phyloP scores from a whole-genome alignment of 1,284 basidiomycete species.

The Sporisorium scitamineum region DNA sequence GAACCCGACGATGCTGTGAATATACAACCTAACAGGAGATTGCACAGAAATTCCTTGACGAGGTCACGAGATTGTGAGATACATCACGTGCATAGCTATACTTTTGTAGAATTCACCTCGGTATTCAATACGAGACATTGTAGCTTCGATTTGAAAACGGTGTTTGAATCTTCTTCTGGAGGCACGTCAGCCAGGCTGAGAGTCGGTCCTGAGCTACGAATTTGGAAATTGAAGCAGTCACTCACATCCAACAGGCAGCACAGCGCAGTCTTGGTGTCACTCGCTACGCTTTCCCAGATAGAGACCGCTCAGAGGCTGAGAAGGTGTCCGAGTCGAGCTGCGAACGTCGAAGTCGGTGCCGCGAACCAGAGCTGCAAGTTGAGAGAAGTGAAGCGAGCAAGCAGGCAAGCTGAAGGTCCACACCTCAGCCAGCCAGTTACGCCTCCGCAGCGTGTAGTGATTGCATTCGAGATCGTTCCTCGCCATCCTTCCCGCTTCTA shows the following conservation, averaged over 20 bases:
- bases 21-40: neutral
- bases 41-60: neutral
- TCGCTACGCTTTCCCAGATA: too few relatives aligned
- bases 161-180: neutral
- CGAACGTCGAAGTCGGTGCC: neutral
- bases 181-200: neutral
- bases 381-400: neutral
- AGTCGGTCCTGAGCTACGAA: neutral
- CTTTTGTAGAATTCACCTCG: neutral
- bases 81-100: conserved; percentile 22
- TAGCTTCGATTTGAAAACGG: neutral
- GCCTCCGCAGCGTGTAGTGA: conserved; percentile 20
- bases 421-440: neutral
- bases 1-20: neutral
- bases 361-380: neutral
- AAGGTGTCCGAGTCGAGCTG: neutral
- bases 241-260: conserved; percentile 4
- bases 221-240: neutral
- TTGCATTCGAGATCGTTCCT: conserved; percentile 36
- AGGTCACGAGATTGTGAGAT: conserved; percentile 1
- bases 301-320: neutral
- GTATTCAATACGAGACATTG: neutral
- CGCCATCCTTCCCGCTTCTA: conserved; percentile 46
- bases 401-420: neutral
- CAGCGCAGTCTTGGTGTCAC: conserved; percentile 8